These are phyloP conservation scores for Monosporascus sp. DNA, from an alignment of 2,329 filamentous ascomycete genomes.

Conservation along the genomic window DNA sequence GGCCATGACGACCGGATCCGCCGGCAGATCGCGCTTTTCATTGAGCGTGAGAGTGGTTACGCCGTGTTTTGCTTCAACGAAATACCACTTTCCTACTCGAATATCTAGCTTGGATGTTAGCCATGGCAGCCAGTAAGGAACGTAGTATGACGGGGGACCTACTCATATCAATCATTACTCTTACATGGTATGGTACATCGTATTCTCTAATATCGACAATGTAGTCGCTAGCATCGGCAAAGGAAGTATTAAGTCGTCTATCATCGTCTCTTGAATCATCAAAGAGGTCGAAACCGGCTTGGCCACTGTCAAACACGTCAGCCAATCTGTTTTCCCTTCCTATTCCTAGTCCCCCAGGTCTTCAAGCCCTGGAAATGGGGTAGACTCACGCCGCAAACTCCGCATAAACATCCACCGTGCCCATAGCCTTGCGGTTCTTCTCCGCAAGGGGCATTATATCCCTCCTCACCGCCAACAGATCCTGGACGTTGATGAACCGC, in stretches of 20 bases:
- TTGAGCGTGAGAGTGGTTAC: slow-evolving; percentile 77
- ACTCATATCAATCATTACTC: slow-evolving; percentile 95
- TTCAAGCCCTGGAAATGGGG: too few relatives aligned
- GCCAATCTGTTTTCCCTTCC: background rate
- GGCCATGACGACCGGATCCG: slow-evolving; percentile 97
- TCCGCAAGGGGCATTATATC: slow-evolving; percentile 87
- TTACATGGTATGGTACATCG: slow-evolving; percentile 97
- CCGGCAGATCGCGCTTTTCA: slow-evolving; percentile 80
- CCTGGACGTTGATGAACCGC: slow-evolving; percentile 79
- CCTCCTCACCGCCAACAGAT: slow-evolving; percentile 78
- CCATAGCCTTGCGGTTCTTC: slow-evolving; percentile 94
- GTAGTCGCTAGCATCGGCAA: slow-evolving; percentile 89
- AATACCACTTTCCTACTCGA: slow-evolving; percentile 95
- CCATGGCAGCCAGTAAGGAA: background rate
- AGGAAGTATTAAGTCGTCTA: slow-evolving; percentile 67
- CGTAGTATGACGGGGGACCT: slow-evolving; percentile 5
- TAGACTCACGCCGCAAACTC: slow-evolving; percentile 78
- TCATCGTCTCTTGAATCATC: slow-evolving; percentile 80
- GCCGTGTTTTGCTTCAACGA: slow-evolving; percentile 89
- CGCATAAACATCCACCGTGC: slow-evolving; percentile 96
- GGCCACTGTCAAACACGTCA: slow-evolving; percentile 21
- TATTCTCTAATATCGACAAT: slow-evolving; percentile 99
- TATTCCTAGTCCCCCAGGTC: background rate
- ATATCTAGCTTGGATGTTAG: slow-evolving; percentile 59
- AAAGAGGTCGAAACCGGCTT: slow-evolving; percentile 76